Conservation (phyloP, 169 alveolate species). For the Plasmodium relictum region DNA sequence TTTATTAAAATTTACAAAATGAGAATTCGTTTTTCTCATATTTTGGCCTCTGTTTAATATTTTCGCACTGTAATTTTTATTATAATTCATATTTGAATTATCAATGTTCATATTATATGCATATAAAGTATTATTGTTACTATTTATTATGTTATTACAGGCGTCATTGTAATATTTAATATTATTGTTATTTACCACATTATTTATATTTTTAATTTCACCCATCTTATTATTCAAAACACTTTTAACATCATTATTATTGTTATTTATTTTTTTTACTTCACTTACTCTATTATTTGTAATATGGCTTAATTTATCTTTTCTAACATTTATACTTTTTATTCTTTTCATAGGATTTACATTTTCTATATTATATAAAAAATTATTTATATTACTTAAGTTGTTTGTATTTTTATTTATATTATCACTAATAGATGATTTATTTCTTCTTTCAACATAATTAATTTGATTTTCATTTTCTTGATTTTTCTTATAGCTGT, state of each 20-base stretch:
- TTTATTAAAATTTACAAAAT: not conserved
- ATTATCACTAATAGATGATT: not conserved
- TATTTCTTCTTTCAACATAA: not conserved
- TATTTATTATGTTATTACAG: not conserved
- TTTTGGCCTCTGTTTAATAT: constrained; percentile 4
- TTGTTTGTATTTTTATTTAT: not conserved
- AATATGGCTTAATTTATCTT: not conserved
- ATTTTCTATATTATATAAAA: constrained; percentile 3
- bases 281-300: not conserved
- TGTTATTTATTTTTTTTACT: not conserved
- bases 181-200: not conserved
- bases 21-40: constrained; percentile 24
- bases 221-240: not conserved
- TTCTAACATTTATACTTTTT: constrained; percentile 6
- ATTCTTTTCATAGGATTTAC: constrained; percentile 5
- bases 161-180: not conserved
- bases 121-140: constrained; percentile 24
- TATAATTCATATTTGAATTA: constrained; percentile 2
- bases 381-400: not conserved
- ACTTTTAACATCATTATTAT: not conserved
- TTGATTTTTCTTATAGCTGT: not conserved
- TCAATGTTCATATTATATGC: constrained; percentile 34
- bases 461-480: not conserved
- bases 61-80: constrained; percentile 1
- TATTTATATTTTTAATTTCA: not conserved